Evolutionary conservation across 2,329 filamentous ascomycete genomes (phyloP).

Genomic region (Diaporthe citri): DNA sequence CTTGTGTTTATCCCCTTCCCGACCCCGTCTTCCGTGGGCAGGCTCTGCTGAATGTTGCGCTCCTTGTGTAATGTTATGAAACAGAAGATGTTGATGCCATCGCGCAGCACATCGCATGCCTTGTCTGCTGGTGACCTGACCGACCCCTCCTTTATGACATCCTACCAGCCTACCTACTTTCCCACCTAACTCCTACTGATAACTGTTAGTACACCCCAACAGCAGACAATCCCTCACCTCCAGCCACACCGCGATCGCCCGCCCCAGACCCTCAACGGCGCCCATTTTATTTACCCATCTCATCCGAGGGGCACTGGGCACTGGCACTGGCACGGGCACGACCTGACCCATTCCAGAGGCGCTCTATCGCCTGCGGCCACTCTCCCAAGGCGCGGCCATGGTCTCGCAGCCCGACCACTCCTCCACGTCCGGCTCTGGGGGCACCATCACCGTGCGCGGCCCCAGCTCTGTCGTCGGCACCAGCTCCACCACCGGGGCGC

Average conservation of each 20-base stretch:
- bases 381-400: conserved; percentile 44
- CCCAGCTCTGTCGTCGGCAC: conserved; percentile 49
- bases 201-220: conserved; percentile 24
- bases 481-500: conserved; percentile 42
- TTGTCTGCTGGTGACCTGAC: conserved; percentile 29
- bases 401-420: conserved; percentile 51
- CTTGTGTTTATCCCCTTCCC: conserved; percentile 6
- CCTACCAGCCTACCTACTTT: conserved; percentile 32
- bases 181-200: conserved; percentile 28
- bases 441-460: conserved; percentile 49
- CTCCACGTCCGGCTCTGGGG: conserved; percentile 40
- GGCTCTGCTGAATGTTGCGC: conserved; percentile 18
- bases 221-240: conserved; percentile 22
- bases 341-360: conserved; percentile 30
- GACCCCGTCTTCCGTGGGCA: conserved; percentile 12
- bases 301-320: conserved; percentile 3
- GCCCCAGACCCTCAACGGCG: conserved; percentile 12
- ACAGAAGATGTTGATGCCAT: conserved; percentile 29
- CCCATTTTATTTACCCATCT: not conserved
- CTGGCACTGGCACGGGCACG: conserved; percentile 2
- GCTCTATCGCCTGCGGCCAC: conserved; percentile 6
- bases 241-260: conserved; percentile 35
- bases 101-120: conserved; percentile 26
- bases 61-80: conserved; percentile 32
- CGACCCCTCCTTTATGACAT: conserved; percentile 31